phyloP scores from a whole-genome alignment of 345 rosid species.

The Anastatica hierochuntica region DNA sequence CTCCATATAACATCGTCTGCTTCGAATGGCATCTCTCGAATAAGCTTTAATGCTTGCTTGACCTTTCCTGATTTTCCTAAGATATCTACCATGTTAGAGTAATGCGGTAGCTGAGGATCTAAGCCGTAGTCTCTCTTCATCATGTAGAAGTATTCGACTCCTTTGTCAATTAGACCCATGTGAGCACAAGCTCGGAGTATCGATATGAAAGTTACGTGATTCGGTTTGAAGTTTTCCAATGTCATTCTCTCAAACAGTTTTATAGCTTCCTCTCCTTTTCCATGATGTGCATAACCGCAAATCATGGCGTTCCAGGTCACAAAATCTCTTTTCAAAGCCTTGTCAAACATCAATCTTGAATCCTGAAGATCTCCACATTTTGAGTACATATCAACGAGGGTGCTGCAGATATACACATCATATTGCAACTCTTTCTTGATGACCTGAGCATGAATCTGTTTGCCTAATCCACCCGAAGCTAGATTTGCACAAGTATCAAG shows the following conservation, averaged over 20 bases:
- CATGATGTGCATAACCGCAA: constrained; percentile 81
- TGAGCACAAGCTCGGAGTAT: constrained; percentile 94
- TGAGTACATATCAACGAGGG: constrained; percentile 92
- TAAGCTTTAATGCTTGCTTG: constrained; percentile 44
- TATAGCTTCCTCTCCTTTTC: constrained; percentile 69
- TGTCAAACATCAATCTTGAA: constrained; percentile 57
- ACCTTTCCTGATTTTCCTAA: constrained; percentile 72
- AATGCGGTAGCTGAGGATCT: constrained; percentile 74
- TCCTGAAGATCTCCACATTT: constrained; percentile 83
- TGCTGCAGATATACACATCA: constrained; percentile 73
- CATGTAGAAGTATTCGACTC: constrained; percentile 47
- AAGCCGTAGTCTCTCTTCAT: constrained; percentile 53
- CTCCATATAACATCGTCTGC: constrained; percentile 82
- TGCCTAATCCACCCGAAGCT: constrained; percentile 68
- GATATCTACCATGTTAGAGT: constrained; percentile 86
- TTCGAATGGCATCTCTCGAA: constrained; percentile 64
- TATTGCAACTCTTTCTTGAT: constrained; percentile 64
- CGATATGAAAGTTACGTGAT: constrained; percentile 76
- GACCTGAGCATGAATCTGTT: constrained; percentile 77
- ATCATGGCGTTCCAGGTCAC: constrained; percentile 96
- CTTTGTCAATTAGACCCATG: constrained; percentile 56
- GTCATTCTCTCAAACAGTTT: constrained; percentile 52
- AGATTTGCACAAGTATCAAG: constrained; percentile 83
- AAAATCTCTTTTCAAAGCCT: constrained; percentile 51
- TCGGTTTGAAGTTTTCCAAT: constrained; percentile 44